These are phyloP conservation scores for Chrysoporthe austroafricana DNA, from an alignment of 2,329 filamentous ascomycete species.

Conservation along the genomic window DNA sequence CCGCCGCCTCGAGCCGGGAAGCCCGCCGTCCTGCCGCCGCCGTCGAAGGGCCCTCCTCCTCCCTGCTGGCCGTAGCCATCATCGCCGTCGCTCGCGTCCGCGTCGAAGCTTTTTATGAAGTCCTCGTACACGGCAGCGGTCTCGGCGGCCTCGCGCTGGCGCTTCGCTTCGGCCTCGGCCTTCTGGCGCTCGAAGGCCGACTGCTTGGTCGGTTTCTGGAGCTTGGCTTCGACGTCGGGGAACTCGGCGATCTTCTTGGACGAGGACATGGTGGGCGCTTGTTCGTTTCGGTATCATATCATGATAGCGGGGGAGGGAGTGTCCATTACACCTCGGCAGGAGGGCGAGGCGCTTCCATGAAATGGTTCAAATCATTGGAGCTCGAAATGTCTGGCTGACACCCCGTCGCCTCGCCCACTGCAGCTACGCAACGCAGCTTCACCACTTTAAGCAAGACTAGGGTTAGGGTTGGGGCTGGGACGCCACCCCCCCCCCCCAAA, in stretches of 20 bases:
- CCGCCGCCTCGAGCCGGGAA: conserved; percentile 32
- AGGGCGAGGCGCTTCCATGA: neutral
- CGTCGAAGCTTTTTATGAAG: conserved; percentile 80
- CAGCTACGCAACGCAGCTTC: no score
- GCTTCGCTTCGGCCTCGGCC: conserved; percentile 87
- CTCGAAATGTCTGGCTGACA: no score
- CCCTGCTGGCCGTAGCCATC: conserved; percentile 27
- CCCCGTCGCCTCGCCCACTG: neutral
- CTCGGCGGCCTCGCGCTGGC: conserved; percentile 80
- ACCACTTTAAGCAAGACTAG: no score
- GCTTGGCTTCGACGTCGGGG: conserved; percentile 75
- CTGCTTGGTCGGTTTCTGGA: conserved; percentile 79
- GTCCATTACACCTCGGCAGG: conserved; percentile 7
- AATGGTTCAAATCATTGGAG: neutral
- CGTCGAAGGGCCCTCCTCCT: conserved; percentile 7
- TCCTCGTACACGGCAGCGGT: conserved; percentile 85
- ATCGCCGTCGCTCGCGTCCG: conserved; percentile 57
- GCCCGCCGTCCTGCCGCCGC: conserved; percentile 1
- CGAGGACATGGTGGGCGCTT: conserved; percentile 47
- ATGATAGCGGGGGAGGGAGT: conserved; percentile 8
- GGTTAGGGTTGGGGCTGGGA: no score
- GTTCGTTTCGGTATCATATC: conserved; percentile 8
- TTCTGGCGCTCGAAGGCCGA: conserved; percentile 88
- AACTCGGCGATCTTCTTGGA: conserved; percentile 60
- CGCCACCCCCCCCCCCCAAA: no score